These are phyloP conservation scores for Diaporthe vaccinii DNA, from an alignment of 2,329 filamentous ascomycete species.

Conservation along the genomic window DNA sequence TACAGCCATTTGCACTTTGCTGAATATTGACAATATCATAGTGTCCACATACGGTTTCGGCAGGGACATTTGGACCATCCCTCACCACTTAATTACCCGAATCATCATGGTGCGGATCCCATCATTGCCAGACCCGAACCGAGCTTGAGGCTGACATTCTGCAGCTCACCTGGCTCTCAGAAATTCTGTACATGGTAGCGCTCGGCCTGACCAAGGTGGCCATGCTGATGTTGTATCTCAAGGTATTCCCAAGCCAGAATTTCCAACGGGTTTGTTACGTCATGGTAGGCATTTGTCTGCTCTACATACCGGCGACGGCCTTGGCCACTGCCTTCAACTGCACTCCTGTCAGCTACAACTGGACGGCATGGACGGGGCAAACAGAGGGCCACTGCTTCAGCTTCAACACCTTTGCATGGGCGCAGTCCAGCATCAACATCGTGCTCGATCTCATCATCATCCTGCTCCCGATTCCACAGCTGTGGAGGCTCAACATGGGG, in stretches of 20 bases:
- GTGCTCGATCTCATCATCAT: conserved; percentile 25
- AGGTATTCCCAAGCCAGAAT: conserved; percentile 6
- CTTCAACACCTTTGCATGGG: conserved; percentile 4
- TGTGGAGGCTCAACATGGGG: conserved; percentile 31
- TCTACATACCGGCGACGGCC: background rate
- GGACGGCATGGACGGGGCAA: conserved; percentile 8
- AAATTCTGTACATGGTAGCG: conserved; percentile 7
- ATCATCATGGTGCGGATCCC: conserved; percentile 6
- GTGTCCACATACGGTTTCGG: conserved; percentile 20
- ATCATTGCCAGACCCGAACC: background rate
- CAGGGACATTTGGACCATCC: conserved; percentile 19
- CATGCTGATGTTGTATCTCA: conserved; percentile 16
- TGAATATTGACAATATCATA: background rate
- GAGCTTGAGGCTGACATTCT: conserved; percentile 2
- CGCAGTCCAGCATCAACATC: background rate
- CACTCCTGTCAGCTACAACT: conserved; percentile 24
- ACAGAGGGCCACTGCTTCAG: conserved; percentile 5
- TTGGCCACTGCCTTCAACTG: conserved; percentile 12
- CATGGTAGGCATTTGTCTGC: conserved; percentile 11
- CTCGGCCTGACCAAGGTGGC: background rate
- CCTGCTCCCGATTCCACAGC: conserved; percentile 2
- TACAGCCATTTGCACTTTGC: background rate
- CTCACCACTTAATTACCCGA: background rate
- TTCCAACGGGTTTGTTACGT: background rate
- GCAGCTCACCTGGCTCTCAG: conserved; percentile 22